Evolutionary conservation across 352 stramenopile species (phyloP), one percentile per base, ranked within the genome.

Genomic region (Phytophthora foliorum): DNA sequence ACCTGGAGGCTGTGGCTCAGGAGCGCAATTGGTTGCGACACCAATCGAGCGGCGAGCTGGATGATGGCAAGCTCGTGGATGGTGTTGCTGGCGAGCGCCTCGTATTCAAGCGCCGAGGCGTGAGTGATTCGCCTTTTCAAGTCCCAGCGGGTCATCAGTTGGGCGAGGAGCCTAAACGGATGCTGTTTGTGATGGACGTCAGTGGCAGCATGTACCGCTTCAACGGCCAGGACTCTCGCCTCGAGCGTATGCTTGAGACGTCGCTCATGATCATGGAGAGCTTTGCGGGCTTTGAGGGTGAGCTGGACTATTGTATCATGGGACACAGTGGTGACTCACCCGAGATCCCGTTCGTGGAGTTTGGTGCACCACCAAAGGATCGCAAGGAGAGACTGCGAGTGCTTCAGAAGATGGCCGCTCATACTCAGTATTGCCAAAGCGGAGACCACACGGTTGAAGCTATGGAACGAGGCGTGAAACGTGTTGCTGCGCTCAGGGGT

Each of bases 241-340:
- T 99, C 1, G 83, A 98, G 44, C 90, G 95, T 41, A 89, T 97
- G 44, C 76, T 99, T 6, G 96, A 99, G 79, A 97, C 95, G 9
- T 90, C 94, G 17, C 73, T 98, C 31, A 97, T 99, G 90, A 92
- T 99, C 59, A 99, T 99, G 95, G 96, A 99, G 76, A 91, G 81
- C 55, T 93, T 98, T 63, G 83, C 91, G 1, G 93, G 91, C 46
- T 90, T 95, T 42, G 92, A 98, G 54, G 75, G 82, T 49, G 84
- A 95, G 63, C 96, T 98, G 34, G 86, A 98, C 57, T 97, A 98
- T 63, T 80, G 78, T 25, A 97, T 99, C 73, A 85, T 98, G 57
- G 96, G 95, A 9, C 96, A 99, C 78, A 98, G 84, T 61, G 96
- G 96, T 3, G 88, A 97, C 54, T 90, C 85, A 34, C 70, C 90